Base-by-base conservation (phyloP, 2,329 filamentous ascomycete species). In the Diaporthe sp. region DNA sequence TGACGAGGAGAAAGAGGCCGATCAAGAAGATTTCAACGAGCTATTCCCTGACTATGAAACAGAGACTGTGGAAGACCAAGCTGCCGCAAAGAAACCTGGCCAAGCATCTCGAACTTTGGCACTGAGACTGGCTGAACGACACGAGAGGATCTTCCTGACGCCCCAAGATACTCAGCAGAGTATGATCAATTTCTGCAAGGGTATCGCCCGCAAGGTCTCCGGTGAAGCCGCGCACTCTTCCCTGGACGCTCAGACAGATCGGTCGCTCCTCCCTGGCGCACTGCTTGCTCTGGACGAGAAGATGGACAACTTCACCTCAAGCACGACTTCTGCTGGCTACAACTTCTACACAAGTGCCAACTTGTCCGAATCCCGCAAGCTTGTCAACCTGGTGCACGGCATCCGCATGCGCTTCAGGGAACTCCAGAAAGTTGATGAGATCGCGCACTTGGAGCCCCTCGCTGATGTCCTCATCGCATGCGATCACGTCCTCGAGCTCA, bases 271-370 rank as follows among this genome's bases (percentile, higher is more conserved):
- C 35, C 89, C 94, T 2, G 90, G 90, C 3, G 87, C 93, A 0
- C 83, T 96, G 32, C 83, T 96, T 25, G 84, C 90, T 0, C 82
- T 97, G 1, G 87, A 92, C 73, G 89, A 93, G 75, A 90, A 91
- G 78, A 82, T 91, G 39, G 81, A 87, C 50, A 84, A 85, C 80
- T 88, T 89, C 68, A 82, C 81, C 30, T 80, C 81, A 3, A 78
- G 77, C 1, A 77, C 83, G 8, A 83, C 84, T 6, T 79, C 85
- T 3, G 78, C 83, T 0, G 83, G 85, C 32, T 97, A 96, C 85
- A 98, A 98, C 83, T 98, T 99, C 82, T 99, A 99, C 82, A 92
- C 90, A 0, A 93, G 97, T 79, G 82, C 92, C 3, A 97, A 98
- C 79, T 85, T 96, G 17, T 82, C 86, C 1, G 94, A 98, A 84